Conservation (phyloP, 2,329 filamentous ascomycete genomes). For the Talaromyces rugulosus region DNA sequence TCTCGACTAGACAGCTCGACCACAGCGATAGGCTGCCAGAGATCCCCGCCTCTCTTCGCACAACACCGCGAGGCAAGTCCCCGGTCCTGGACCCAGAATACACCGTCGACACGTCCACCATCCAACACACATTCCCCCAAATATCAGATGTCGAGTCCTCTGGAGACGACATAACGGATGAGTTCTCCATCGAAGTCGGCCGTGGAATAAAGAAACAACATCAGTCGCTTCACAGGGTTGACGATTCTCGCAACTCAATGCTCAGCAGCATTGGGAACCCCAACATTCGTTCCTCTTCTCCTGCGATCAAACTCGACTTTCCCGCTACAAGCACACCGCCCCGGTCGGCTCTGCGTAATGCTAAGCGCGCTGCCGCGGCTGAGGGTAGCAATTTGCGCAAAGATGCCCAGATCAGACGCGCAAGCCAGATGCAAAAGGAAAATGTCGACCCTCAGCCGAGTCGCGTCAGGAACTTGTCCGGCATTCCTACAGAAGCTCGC, state of each 20-base stretch:
- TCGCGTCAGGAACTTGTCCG: conserved; percentile 23
- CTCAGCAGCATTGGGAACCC: conserved; percentile 45
- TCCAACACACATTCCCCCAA: conserved; percentile 45
- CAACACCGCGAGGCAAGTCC: conserved; percentile 29
- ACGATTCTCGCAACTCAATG: conserved; percentile 49
- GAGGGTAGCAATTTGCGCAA: conserved; percentile 33
- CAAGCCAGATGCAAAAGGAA: conserved; percentile 38
- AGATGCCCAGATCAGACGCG: conserved; percentile 37
- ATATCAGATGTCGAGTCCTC: conserved; percentile 42
- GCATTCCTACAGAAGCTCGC: conserved; percentile 31
- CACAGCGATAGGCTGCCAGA: conserved; percentile 19
- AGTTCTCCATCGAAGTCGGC: conserved; percentile 55
- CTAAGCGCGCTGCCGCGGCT: conserved; percentile 25
- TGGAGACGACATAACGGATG: conserved; percentile 40
- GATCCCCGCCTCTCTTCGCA: conserved; percentile 16
- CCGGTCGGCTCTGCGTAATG: conserved; percentile 26
- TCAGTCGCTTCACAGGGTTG: conserved; percentile 25
- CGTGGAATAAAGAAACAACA: conserved; percentile 43
- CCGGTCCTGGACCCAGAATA: conserved; percentile 37
- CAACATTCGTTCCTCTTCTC: conserved; percentile 38
- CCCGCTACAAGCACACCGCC: conserved; percentile 30
- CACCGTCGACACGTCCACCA: conserved; percentile 43
- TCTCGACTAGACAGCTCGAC: conserved; percentile 34
- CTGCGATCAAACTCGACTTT: conserved; percentile 35
- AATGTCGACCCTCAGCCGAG: conserved; percentile 35